Percentiles rank a stretch among this genome's conserved stretches.
Conservation (phyloP, 805 yeast species). For the Kodamaea kaohsiungensis region DNA sequence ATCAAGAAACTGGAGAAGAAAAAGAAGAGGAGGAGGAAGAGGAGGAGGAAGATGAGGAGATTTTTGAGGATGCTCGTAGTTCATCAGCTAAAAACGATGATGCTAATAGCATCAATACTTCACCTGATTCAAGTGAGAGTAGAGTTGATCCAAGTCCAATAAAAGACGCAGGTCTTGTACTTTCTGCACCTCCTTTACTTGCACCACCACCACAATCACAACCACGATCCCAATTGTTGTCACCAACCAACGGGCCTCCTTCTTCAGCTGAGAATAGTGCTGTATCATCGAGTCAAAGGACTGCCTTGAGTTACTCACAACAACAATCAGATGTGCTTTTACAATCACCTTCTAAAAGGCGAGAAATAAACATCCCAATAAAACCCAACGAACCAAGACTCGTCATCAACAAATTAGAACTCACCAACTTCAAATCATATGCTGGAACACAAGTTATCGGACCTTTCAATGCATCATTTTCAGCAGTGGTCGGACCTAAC, state of each 20-base stretch:
- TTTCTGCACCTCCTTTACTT: background rate
- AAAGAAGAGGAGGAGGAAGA: background rate
- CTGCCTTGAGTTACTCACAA: conserved; percentile 28
- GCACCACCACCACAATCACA: background rate
- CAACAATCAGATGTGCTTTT: conserved; percentile 25
- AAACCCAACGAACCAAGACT: conserved; percentile 51
- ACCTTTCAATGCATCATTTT: conserved; percentile 89
- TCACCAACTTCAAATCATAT: conserved; percentile 90
- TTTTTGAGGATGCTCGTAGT: conserved; percentile 7
- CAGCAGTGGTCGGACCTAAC: conserved; percentile 98
- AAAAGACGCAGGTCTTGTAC: background rate
- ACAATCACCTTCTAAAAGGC: conserved; percentile 32
- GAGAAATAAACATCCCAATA: conserved; percentile 19
- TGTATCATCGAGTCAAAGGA: background rate
- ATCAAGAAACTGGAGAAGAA: background rate
- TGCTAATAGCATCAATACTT: background rate
- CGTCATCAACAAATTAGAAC: conserved; percentile 70
- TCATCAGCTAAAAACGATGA: background rate
- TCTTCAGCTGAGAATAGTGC: background rate
- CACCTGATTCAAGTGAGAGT: background rate
- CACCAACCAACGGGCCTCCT: background rate
- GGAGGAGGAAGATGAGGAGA: conserved; percentile 1
- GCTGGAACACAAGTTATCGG: conserved; percentile 94
- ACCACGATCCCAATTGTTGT: background rate
- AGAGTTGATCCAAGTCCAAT: background rate